Base-by-base conservation (phyloP, 2,329 filamentous ascomycete species). In the Stachybotrys echinatus region DNA sequence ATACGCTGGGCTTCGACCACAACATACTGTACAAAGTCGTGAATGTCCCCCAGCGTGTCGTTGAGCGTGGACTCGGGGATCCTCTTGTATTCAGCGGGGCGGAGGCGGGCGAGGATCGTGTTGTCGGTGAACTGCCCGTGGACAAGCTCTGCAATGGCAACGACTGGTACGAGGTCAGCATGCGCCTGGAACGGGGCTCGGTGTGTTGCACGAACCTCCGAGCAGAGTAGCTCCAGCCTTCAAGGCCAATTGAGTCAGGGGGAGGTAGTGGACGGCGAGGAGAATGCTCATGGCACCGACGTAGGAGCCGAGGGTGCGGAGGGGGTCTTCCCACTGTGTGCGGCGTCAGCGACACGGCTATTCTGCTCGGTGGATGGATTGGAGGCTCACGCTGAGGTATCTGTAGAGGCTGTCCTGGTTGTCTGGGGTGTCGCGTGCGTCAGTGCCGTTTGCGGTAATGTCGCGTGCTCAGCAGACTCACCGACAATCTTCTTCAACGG, bases 361-460 rank as follows among this genome's bases (percentile, higher is more conserved):
- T 3, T 40, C 3, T 20, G 6, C 3, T 8, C 10, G n/a, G 17
- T 8, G 3, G 2, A 37, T 3, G 38, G 38, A 18, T 18, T n/a
- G 38, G 38, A 3, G 18, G 47, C 54, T 3, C 51, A 58, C 56
- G 4, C 56, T 58, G 49, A 58, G 55, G 50, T 58, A 58, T 31
- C 54, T 58, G 51, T 58, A 58, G 0, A 58, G 56, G 5, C 57
- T 58, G 31, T 58, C 56, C 21, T 58, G 56, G 6, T 58, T 48
- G 5, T 51, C 57, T 57, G 31, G 1, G 14, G 7, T 45, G 2
- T 40, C 38, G 38, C 38, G 38, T 40, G 38, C 38, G 38, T 40
- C 38, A 40, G 38, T 40, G 38, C 38, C 38, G n/a, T 12, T 12
- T 40, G 12, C 38, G 5, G 38, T 8, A 3, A 5, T 20, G 38